Evolutionary conservation across 2,329 filamentous ascomycete species (phyloP).

Genomic region (Xylaria arbuscula): DNA sequence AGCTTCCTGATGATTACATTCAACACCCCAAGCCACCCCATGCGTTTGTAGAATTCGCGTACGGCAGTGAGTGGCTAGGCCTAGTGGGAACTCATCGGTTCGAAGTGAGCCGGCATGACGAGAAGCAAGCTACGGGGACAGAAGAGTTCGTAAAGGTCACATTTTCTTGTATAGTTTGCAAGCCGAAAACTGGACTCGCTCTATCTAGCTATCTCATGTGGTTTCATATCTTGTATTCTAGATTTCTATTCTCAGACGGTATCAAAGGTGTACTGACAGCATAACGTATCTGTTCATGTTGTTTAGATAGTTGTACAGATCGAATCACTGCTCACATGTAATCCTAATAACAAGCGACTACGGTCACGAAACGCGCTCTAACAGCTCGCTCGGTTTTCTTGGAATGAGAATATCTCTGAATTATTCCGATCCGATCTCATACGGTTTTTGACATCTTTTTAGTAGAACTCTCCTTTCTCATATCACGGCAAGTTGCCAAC

Average conservation of each 20-base stretch:
- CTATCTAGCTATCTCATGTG: not conserved
- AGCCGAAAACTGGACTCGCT: constrained; percentile 13
- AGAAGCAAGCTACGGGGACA: not conserved
- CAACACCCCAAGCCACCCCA: constrained; percentile 19
- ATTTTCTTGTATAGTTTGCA: constrained; percentile 14
- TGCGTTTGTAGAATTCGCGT: constrained; percentile 27
- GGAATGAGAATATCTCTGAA: too few relatives aligned
- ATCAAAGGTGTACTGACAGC: constrained; percentile 5
- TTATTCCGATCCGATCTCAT: too few relatives aligned
- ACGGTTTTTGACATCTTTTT: too few relatives aligned
- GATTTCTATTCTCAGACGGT: constrained; percentile 23
- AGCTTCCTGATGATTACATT: constrained; percentile 17
- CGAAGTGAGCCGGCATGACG: constrained; percentile 18
- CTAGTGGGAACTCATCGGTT: constrained; percentile 27
- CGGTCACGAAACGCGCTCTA: too few relatives aligned
- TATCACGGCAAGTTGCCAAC: too few relatives aligned
- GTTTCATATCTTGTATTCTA: constrained; percentile 25
- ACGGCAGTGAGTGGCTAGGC: constrained; percentile 6
- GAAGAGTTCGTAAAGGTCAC: constrained; percentile 23
- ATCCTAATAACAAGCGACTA: too few relatives aligned
- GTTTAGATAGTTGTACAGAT: too few relatives aligned
- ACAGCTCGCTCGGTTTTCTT: too few relatives aligned
- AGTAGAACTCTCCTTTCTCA: too few relatives aligned
- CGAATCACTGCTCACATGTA: too few relatives aligned
- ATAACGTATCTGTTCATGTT: not conserved